phyloP scores from a whole-genome alignment of 495 filamentous ascomycete genomes.

The Hyaloscypha hepaticicola region DNA sequence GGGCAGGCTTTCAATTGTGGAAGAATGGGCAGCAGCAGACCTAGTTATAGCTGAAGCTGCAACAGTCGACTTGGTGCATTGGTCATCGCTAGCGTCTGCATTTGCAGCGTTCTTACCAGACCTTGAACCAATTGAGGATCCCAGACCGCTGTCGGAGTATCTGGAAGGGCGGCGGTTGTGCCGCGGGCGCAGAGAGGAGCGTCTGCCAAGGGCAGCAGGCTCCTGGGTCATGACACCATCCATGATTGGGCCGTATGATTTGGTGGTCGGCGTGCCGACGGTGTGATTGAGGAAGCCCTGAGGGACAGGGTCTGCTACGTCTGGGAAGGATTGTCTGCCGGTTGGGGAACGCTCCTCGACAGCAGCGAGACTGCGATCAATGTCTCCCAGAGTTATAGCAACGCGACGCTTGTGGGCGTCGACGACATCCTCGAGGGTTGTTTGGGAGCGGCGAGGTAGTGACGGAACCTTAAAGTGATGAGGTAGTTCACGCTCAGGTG shows the following conservation, averaged over 20 bases:
- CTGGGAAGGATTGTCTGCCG: slow-evolving; percentile 37
- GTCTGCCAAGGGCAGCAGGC: slow-evolving; percentile 27
- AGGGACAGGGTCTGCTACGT: slow-evolving; percentile 51
- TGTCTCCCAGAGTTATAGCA: slow-evolving; percentile 48
- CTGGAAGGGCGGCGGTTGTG: slow-evolving; percentile 46
- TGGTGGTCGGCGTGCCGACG: slow-evolving; percentile 32
- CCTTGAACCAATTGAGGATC: slow-evolving; percentile 52
- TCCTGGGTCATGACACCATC: slow-evolving; percentile 34
- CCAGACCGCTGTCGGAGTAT: slow-evolving; percentile 61
- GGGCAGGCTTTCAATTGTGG: slow-evolving; percentile 37
- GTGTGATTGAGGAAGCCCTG: slow-evolving; percentile 50
- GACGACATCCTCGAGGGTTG: slow-evolving; percentile 61
- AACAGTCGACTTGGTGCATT: slow-evolving; percentile 29
- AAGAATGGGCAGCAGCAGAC: slow-evolving; percentile 43
- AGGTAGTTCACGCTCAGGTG: slow-evolving; percentile 38
- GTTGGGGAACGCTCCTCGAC: slow-evolving; percentile 33
- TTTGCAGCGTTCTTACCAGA: slow-evolving; percentile 34
- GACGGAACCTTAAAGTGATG: slow-evolving; percentile 46
- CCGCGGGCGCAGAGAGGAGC: slow-evolving; percentile 46
- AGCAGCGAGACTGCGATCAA: slow-evolving; percentile 49
- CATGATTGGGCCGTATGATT: slow-evolving; percentile 34
- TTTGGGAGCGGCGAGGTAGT: slow-evolving; percentile 60
- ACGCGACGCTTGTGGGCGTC: slow-evolving; percentile 53
- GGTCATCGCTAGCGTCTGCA: slow-evolving; percentile 11
- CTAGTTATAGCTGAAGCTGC: slow-evolving; percentile 48